Evolutionary conservation across 2,329 filamentous ascomycete genomes (phyloP).

Genomic region (Venturia pyrina): DNA sequence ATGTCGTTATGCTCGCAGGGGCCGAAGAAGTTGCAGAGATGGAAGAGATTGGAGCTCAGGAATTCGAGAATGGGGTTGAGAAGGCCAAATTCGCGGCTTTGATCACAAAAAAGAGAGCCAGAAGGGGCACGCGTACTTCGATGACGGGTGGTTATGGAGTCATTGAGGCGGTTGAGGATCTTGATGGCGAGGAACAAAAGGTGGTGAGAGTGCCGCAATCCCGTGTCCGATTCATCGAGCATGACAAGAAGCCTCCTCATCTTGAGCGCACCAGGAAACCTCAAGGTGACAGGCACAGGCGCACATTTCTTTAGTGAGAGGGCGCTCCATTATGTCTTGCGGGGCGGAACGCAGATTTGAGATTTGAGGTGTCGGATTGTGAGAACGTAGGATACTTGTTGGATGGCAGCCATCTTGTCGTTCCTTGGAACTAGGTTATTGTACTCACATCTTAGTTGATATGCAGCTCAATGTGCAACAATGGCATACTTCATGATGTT

Average conservation of each 20-base stretch:
- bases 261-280: neutral
- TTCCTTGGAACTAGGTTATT: no score
- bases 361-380: no score
- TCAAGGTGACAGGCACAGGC: no score
- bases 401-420: no score
- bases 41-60: neutral
- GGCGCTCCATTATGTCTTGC: no score
- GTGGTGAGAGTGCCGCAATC: neutral
- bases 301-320: no score
- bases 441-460: no score
- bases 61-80: neutral
- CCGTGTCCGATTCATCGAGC: neutral
- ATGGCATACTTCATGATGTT: no score
- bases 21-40: neutral
- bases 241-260: neutral
- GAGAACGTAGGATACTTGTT: no score
- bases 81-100: neutral
- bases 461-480: no score
- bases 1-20: neutral
- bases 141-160: neutral
- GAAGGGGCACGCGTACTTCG: neutral
- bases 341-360: no score
- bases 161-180: neutral
- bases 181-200: neutral
- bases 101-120: neutral